phyloP scores from a whole-genome alignment of 2,329 filamentous ascomycete genomes.

The Plenodomus tracheiphilus region DNA sequence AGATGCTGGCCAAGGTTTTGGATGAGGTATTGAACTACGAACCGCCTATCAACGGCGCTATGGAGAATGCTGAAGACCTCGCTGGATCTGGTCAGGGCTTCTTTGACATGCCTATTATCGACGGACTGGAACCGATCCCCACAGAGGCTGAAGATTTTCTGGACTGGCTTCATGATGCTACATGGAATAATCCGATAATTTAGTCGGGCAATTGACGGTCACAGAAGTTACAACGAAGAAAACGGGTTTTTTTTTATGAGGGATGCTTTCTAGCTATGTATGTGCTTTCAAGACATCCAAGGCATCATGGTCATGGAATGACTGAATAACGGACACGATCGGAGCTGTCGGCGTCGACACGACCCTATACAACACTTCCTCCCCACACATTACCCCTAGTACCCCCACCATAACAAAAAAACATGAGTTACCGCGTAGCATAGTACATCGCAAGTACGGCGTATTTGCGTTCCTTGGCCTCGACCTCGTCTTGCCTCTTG shows the following conservation, averaged over 20 bases:
- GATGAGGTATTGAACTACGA: slow-evolving; percentile 44
- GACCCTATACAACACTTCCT: not conserved
- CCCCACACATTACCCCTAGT: not conserved
- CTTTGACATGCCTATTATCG: slow-evolving; percentile 41
- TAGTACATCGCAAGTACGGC: not conserved
- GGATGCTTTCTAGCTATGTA: not conserved
- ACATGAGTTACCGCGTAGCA: not conserved
- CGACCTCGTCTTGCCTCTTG: not conserved
- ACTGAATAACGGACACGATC: not conserved
- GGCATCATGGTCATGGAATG: not conserved
- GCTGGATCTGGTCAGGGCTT: slow-evolving; percentile 28
- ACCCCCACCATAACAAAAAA: too few species aligned
- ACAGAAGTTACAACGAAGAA: slow-evolving; percentile 9
- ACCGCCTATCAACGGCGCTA: slow-evolving; percentile 23
- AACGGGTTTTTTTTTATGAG: slow-evolving; percentile 18
- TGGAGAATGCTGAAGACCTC: slow-evolving; percentile 12
- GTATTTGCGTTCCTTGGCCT: not conserved
- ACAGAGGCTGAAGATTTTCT: slow-evolving; percentile 41
- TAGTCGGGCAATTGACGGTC: not conserved
- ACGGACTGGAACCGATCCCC: slow-evolving; percentile 43
- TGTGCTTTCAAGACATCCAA: not conserved
- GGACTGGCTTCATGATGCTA: slow-evolving; percentile 43
- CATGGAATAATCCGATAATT: slow-evolving; percentile 38
- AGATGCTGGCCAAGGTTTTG: slow-evolving; percentile 40
- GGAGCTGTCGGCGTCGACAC: not conserved